A percentile compares a stretch with the other conserved stretches of the same genome.
Conservation (phyloP, 768 basidiomycete species). For the Tulasnella sp. region DNA sequence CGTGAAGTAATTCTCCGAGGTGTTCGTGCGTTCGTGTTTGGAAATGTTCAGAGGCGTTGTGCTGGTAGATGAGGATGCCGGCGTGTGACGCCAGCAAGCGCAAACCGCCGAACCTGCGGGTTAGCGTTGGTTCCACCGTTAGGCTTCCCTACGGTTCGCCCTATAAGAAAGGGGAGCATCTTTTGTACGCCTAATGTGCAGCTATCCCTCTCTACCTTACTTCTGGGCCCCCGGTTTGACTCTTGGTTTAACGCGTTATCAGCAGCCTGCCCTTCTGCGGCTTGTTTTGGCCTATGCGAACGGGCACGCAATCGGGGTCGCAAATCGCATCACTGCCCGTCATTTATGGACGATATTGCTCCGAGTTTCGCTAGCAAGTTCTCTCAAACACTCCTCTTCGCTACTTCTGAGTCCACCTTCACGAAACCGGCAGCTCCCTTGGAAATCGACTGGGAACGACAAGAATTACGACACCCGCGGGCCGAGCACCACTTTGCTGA, state of each 20-base stretch:
- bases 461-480: conserved; percentile 13
- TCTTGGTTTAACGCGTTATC: not conserved
- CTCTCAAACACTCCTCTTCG: not conserved
- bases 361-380: not conserved
- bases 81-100: not conserved
- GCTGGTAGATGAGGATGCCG: not conserved
- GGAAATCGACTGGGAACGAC: not conserved
- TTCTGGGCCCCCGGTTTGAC: not conserved
- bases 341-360: conserved; percentile 9
- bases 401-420: conserved; percentile 2
- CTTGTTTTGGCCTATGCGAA: conserved; percentile 7
- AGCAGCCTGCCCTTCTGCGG: conserved; percentile 1
- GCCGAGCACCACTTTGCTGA: conserved; percentile 13
- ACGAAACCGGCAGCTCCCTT: not conserved
- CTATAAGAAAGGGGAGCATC: not conserved
- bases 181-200: not conserved
- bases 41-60: not conserved
- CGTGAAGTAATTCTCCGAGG: conserved; percentile 1
- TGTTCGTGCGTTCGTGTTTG: not conserved
- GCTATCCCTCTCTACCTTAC: not conserved
- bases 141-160: not conserved
- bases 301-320: conserved; percentile 14
- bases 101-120: not conserved
- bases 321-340: conserved; percentile 9
- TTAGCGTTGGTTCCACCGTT: not conserved